phyloP scores from a whole-genome alignment of 805 yeast genomes.

The Scheffersomyces lignosus region DNA sequence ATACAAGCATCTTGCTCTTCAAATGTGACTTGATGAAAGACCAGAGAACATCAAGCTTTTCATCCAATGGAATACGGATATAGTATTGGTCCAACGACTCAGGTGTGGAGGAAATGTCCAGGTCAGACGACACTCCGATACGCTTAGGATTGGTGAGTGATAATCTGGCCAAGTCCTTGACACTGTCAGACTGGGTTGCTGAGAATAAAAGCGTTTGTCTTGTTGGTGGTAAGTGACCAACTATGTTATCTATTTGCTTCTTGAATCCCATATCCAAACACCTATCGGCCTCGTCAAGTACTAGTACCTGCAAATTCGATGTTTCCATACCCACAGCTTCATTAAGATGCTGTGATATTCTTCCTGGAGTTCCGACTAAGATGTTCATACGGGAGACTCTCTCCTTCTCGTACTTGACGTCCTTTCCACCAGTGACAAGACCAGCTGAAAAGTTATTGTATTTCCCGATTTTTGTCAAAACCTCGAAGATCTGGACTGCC shows the following conservation, averaged over 20 bases:
- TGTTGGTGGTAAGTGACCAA: slow-evolving; percentile 72
- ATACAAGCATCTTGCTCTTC: slow-evolving; percentile 76
- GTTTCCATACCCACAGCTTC: slow-evolving; percentile 81
- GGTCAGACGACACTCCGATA: slow-evolving; percentile 40
- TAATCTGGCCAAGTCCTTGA: slow-evolving; percentile 78
- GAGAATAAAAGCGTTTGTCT: slow-evolving; percentile 85
- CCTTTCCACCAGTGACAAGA: slow-evolving; percentile 91
- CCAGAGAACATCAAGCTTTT: slow-evolving; percentile 83
- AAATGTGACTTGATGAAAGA: slow-evolving; percentile 83
- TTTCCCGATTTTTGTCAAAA: slow-evolving; percentile 76
- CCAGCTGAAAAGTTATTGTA: slow-evolving; percentile 81
- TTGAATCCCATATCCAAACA: slow-evolving; percentile 93
- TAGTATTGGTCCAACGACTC: slow-evolving; percentile 82
- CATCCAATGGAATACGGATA: slow-evolving; percentile 66
- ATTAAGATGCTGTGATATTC: slow-evolving; percentile 86
- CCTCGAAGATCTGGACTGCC: slow-evolving; percentile 90
- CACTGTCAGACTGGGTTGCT: slow-evolving; percentile 86
- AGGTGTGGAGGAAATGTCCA: slow-evolving; percentile 72
- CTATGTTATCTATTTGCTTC: slow-evolving; percentile 75
- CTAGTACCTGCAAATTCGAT: slow-evolving; percentile 72
- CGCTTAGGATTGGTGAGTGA: slow-evolving; percentile 62
- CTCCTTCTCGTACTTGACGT: slow-evolving; percentile 76
- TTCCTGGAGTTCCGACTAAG: slow-evolving; percentile 88
- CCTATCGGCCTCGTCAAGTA: slow-evolving; percentile 90
- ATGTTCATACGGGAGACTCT: slow-evolving; percentile 79